Percentiles rank a stretch among this genome's conserved stretches.
phyloP scores from a whole-genome alignment of 2,329 filamentous ascomycete species.

The Blumeria graminis region DNA sequence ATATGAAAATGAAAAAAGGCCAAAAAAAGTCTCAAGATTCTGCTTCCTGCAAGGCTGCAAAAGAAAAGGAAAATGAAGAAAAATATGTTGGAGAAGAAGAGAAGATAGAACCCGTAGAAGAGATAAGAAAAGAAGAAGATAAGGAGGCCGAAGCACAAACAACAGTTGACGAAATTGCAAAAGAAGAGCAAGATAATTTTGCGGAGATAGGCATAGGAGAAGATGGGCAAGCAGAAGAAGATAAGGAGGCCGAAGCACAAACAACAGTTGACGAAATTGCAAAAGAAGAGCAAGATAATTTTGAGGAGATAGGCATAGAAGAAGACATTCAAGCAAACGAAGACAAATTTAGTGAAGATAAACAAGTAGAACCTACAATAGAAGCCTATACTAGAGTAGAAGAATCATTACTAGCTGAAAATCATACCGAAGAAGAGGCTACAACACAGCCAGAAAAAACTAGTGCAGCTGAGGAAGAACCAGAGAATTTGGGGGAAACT shows the following conservation, averaged over 20 bases:
- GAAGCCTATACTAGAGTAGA: background rate
- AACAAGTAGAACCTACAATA: too few relatives aligned
- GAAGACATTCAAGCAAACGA: background rate
- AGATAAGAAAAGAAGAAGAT: constrained; percentile 9
- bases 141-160: background rate
- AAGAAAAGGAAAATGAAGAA: constrained; percentile 12
- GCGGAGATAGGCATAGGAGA: background rate
- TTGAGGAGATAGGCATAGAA: background rate
- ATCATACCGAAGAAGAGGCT: background rate
- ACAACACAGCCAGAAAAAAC: constrained; percentile 14
- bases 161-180: background rate
- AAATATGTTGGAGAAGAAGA: constrained; percentile 10
- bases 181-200: background rate
- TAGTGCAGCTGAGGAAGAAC: constrained; percentile 12
- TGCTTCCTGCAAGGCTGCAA: constrained; percentile 23
- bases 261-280: background rate
- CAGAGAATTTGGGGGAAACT: too few relatives aligned
- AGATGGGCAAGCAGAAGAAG: constrained; percentile 8
- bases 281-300: background rate
- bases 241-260: background rate
- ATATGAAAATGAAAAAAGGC: background rate
- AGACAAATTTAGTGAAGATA: background rate
- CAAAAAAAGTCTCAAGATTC: constrained; percentile 14
- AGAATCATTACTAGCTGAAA: background rate
- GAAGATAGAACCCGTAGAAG: constrained; percentile 13